A percentile compares a stretch with the other conserved stretches of the same genome.
phyloP scores from a whole-genome alignment of 306 rosid species.

The Sicyos baderoa region DNA sequence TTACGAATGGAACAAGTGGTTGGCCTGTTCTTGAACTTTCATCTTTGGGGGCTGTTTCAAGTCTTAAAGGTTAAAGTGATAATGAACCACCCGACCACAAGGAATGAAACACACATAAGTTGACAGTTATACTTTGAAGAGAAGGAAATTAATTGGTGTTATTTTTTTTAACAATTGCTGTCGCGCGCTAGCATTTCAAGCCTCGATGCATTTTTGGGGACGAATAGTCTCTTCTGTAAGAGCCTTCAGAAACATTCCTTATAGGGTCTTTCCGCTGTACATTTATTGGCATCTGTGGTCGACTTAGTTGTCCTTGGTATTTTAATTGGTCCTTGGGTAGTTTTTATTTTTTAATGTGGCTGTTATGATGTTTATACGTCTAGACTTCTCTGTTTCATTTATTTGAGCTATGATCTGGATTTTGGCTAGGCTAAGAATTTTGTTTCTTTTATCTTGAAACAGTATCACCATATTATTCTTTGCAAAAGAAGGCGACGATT shows the following conservation, averaged over 20 bases:
- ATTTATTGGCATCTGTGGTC: not conserved
- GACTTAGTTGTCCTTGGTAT: not conserved
- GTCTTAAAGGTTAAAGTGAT: constrained; percentile 5
- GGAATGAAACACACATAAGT: not conserved
- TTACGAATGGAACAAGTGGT: not conserved
- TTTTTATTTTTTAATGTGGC: not conserved
- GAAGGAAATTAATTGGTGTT: not conserved
- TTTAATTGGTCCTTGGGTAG: not conserved
- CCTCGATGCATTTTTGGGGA: not conserved
- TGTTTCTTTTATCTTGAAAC: constrained; percentile 34
- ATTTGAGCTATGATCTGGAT: not conserved
- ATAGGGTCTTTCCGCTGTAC: not conserved
- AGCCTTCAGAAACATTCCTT: not conserved
- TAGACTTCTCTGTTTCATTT: not conserved
- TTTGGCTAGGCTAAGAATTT: constrained; percentile 13
- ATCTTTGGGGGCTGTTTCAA: not conserved
- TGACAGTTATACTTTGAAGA: constrained; percentile 1
- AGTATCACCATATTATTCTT: constrained; percentile 79
- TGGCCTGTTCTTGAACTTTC: not conserved
- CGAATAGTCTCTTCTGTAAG: not conserved
- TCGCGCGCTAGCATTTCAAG: not conserved
- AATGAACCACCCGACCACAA: not conserved
- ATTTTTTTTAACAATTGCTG: not conserved
- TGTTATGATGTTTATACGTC: not conserved
- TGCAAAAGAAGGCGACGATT: constrained; percentile 80